Percentiles rank a stretch among this genome's conserved stretches.
Evolutionary conservation across 2,329 filamentous ascomycete species (phyloP).

Genomic region (Tothia fuscella): DNA sequence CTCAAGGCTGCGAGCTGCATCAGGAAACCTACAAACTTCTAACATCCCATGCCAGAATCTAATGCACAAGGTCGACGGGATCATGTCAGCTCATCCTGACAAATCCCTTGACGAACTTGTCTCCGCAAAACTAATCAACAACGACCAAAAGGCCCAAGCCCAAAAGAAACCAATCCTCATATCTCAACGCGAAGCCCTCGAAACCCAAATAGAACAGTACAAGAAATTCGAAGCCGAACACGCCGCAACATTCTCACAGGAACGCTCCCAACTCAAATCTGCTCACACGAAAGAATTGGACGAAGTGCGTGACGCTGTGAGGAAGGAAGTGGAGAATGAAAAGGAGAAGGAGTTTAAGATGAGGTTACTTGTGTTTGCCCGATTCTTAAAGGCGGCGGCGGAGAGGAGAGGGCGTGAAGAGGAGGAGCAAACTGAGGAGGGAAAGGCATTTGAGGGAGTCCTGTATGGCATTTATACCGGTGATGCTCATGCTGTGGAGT

Average conservation of each 20-base stretch:
- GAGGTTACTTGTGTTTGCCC: conserved; percentile 58
- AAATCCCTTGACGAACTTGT: conserved; percentile 66
- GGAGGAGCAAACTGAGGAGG: conserved; percentile 62
- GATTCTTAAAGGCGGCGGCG: conserved; percentile 70
- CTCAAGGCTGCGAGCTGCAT: too few species aligned
- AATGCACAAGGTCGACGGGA: conserved; percentile 57
- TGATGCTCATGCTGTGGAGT: conserved; percentile 59
- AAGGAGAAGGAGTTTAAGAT: conserved; percentile 40
- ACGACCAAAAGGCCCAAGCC: conserved; percentile 66
- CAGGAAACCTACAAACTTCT: neutral
- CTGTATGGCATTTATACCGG: conserved; percentile 69
- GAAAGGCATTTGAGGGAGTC: conserved; percentile 68
- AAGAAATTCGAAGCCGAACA: conserved; percentile 66
- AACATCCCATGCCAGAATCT: conserved; percentile 39
- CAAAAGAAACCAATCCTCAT: conserved; percentile 65
- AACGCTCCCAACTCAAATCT: conserved; percentile 44
- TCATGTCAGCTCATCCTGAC: conserved; percentile 57
- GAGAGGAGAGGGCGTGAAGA: conserved; percentile 55
- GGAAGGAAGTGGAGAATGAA: conserved; percentile 45
- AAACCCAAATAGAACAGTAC: conserved; percentile 63
- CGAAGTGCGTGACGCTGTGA: conserved; percentile 41
- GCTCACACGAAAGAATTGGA: conserved; percentile 46
- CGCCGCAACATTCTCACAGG: conserved; percentile 45
- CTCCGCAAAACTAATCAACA: conserved; percentile 59
- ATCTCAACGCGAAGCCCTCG: conserved; percentile 54